Evolutionary conservation across 2,329 filamentous ascomycete species (phyloP).

Genomic region (Sphaceloma murrayae): DNA sequence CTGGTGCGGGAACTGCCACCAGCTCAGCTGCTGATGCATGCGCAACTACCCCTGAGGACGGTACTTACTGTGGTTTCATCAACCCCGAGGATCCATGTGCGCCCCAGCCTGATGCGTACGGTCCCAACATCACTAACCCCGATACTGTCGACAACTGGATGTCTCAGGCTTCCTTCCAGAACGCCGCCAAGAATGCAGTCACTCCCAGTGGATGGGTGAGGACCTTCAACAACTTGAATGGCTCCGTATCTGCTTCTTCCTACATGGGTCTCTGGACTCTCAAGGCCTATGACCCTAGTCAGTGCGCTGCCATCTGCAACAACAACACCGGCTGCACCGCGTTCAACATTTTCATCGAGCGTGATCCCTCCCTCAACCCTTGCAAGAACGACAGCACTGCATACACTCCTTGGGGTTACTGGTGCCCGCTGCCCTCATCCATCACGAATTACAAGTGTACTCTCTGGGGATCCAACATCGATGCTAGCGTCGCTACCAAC

Average conservation of each 20-base stretch:
- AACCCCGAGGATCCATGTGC: slow-evolving; percentile 26
- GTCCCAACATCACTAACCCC: slow-evolving; percentile 22
- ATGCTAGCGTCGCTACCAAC: slow-evolving; percentile 18
- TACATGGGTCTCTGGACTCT: slow-evolving; percentile 23
- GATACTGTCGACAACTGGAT: slow-evolving; percentile 25
- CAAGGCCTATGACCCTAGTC: slow-evolving; percentile 20
- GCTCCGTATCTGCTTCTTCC: slow-evolving; percentile 19
- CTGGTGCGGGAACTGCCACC: slow-evolving; percentile 18
- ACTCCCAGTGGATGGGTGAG: slow-evolving; percentile 22
- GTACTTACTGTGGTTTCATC: slow-evolving; percentile 32
- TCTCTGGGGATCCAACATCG: slow-evolving; percentile 25
- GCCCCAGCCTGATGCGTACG: slow-evolving; percentile 23
- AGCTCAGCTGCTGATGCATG: slow-evolving; percentile 25
- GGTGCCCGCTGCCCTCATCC: slow-evolving; percentile 23
- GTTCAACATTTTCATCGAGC: slow-evolving; percentile 23
- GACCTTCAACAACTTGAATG: slow-evolving; percentile 22
- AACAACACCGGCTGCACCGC: slow-evolving; percentile 19
- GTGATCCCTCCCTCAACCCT: slow-evolving; percentile 21
- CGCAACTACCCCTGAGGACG: slow-evolving; percentile 25
- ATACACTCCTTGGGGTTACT: slow-evolving; percentile 20
- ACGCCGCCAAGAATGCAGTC: slow-evolving; percentile 21
- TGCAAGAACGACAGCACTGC: slow-evolving; percentile 19
- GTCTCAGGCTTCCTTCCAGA: slow-evolving; percentile 22
- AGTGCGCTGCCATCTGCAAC: slow-evolving; percentile 22
- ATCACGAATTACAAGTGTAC: slow-evolving; percentile 29